Evolutionary conservation across 2,329 filamentous ascomycete genomes (phyloP), one percentile per base, ranked within the genome.

Genomic region (Claviceps fusiformis): DNA sequence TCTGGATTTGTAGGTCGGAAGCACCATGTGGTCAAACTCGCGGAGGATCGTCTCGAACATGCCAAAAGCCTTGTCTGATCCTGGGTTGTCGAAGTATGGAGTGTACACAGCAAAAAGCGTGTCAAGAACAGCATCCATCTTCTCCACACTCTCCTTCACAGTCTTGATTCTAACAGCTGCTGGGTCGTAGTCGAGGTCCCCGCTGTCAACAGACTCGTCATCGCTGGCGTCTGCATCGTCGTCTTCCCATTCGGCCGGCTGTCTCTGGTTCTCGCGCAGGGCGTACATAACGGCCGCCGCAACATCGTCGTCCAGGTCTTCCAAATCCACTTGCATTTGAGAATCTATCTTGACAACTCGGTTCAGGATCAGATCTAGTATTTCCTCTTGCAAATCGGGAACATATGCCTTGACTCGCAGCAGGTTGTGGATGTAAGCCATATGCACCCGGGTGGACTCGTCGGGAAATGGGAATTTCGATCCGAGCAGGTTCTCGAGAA

Each of bases 281-380:
- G 70, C 80, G 65, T 77, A 75, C 52, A 87, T 77, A 19, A 92
- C 80, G 54, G 83, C 82, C 29, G 90, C 83, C 54, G 89, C 87
- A 10, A 89, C 77, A 55, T 95, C 88, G 59, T 97, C 92, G 59
- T 96, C 92, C 58, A 95, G 74, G 62, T 97, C 91, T 59, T 97
- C 90, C 63, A 97, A 75, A 64, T 97, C 91, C 52, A 91, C 81
- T 70, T 96, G 92, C 69, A 97, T 93, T 66, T 96, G 88, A 1
- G 95, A 89, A 66, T 98, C 93, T 56, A 97, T 88, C 70, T 93
- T 93, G 64, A 97, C 89, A 8, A 97, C 77, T 59, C 88, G 85
- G 62, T 92, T 87, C 46, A 90, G 86, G 50, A 97, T 86, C 13
- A 95, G 73, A 55, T 89, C 84, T 59, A 95, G 78, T 29, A 97